A percentile compares a stretch with the other conserved stretches of the same genome.
phyloP scores from a whole-genome alignment of 1,139 yeast species.

The Candida sp. region DNA sequence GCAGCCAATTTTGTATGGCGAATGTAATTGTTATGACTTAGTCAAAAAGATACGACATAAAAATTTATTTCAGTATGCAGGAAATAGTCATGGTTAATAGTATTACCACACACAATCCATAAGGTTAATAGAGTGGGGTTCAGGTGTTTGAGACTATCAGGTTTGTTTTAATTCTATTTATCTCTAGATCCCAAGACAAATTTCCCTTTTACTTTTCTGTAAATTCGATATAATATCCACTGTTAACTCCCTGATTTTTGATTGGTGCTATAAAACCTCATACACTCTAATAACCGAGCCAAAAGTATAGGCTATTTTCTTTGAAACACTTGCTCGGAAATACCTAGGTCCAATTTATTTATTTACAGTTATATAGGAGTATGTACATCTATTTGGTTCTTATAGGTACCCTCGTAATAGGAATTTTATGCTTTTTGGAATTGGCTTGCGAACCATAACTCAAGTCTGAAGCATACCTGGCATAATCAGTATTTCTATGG shows the following conservation, averaged over 20 bases:
- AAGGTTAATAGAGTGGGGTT: too few relatives aligned
- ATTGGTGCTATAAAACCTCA: too few relatives aligned
- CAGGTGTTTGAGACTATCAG: too few relatives aligned
- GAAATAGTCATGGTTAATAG: not conserved
- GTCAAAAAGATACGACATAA: not conserved
- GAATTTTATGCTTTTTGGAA: constrained; percentile 8
- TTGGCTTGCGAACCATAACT: constrained; percentile 44
- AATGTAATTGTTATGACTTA: not conserved
- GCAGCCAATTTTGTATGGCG: constrained; percentile 11
- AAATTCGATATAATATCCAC: too few relatives aligned
- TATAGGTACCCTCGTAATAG: constrained; percentile 23
- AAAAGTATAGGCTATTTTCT: too few relatives aligned
- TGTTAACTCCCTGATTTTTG: too few relatives aligned
- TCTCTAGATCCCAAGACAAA: too few relatives aligned
- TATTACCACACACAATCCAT: too few relatives aligned
- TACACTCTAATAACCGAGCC: too few relatives aligned
- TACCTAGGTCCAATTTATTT: not conserved
- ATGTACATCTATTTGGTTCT: constrained; percentile 8
- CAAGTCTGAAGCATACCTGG: constrained; percentile 44
- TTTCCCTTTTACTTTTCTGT: too few relatives aligned
- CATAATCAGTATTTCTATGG: constrained; percentile 35
- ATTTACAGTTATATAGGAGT: constrained; percentile 1
- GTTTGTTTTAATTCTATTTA: too few relatives aligned
- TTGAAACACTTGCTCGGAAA: too few relatives aligned
- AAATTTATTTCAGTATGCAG: not conserved